A percentile compares a stretch with the other conserved stretches of the same genome.
phyloP scores from a whole-genome alignment of 495 filamentous ascomycete genomes.

The Aspergillus asperescens region DNA sequence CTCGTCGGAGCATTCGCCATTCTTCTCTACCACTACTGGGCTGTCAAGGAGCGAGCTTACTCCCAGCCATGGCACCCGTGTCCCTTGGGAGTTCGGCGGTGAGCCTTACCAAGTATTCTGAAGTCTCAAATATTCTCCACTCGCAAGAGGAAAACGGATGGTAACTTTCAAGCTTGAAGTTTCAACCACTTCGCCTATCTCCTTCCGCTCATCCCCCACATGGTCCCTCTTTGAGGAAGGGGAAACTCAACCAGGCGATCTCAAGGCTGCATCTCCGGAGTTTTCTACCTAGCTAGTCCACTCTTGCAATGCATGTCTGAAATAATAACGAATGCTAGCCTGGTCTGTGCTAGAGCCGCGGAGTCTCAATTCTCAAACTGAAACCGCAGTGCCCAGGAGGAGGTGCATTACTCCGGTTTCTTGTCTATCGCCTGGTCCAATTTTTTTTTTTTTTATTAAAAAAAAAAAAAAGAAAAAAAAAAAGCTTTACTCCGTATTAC shows the following conservation, averaged over 20 bases:
- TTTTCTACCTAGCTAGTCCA: conserved; percentile 20
- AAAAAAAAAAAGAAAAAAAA: too few relatives aligned
- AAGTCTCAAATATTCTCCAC: background rate
- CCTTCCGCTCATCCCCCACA: conserved; percentile 3
- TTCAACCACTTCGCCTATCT: conserved; percentile 2
- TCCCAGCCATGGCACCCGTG: background rate
- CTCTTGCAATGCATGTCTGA: conserved; percentile 13
- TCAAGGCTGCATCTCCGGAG: conserved; percentile 18
- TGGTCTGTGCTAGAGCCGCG: conserved; percentile 13
- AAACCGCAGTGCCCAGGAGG: conserved; percentile 16
- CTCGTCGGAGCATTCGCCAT: conserved; percentile 11
- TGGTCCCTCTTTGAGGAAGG: conserved; percentile 4
- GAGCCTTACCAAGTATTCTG: background rate
- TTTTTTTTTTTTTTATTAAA: conserved; percentile 11
- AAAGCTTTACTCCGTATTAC: too few relatives aligned
- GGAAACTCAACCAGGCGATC: conserved; percentile 11
- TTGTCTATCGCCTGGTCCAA: conserved; percentile 13
- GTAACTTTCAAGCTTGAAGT: background rate
- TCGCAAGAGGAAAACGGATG: background rate
- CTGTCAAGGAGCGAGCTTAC: background rate
- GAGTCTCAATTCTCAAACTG: conserved; percentile 12
- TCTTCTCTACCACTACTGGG: background rate
- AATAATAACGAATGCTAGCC: conserved; percentile 13
- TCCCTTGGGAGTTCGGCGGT: background rate
- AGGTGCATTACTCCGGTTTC: conserved; percentile 10